phyloP scores from a whole-genome alignment of 1,284 basidiomycete species.

The Heterobasidion annosum region DNA sequence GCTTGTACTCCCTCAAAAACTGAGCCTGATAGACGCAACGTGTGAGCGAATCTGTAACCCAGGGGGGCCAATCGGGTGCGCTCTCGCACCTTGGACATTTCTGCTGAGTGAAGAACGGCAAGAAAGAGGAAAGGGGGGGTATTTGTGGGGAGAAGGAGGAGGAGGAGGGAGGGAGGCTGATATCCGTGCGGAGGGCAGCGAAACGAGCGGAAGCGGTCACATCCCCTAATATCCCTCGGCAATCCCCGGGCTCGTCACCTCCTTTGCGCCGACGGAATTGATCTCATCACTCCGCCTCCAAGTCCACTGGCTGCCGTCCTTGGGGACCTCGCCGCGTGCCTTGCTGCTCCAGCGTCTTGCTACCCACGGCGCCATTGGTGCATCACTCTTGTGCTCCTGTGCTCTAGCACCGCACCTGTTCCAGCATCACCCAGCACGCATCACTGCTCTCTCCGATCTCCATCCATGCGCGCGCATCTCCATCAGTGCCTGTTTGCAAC shows the following conservation, averaged over 20 bases:
- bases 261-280: not conserved
- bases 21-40: conserved; percentile 53
- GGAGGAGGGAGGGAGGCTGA: not conserved
- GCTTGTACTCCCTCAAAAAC: conserved; percentile 92
- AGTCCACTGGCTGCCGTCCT: not conserved
- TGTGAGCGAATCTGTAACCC: not conserved
- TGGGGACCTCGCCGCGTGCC: too few relatives aligned
- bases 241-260: not conserved
- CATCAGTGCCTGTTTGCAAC: too few relatives aligned
- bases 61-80: not conserved
- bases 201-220: not conserved
- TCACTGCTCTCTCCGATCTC: too few relatives aligned
- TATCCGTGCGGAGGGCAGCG: not conserved
- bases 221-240: not conserved
- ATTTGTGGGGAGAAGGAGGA: not conserved
- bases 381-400: too few relatives aligned
- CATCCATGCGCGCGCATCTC: too few relatives aligned
- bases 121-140: not conserved
- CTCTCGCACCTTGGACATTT: not conserved
- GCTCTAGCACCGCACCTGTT: too few relatives aligned
- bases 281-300: too few relatives aligned
- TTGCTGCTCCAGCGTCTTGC: too few relatives aligned
- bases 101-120: not conserved
- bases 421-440: too few relatives aligned
- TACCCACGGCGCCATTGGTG: too few relatives aligned